Conservation (phyloP, 2,329 filamentous ascomycete species). For the Penicillium sp. region DNA sequence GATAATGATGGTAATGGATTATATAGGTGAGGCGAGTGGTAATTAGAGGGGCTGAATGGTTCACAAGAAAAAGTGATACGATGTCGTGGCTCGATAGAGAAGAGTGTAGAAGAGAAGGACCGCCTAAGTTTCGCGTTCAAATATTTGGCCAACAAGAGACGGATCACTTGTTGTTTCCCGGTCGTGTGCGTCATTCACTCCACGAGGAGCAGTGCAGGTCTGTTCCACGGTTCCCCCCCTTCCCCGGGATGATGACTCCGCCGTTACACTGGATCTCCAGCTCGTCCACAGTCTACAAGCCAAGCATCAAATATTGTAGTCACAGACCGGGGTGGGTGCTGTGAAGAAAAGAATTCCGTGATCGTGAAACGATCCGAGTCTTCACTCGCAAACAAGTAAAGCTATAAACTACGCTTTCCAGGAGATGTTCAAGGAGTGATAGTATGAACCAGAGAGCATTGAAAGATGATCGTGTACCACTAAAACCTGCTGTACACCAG, state of each 20-base stretch:
- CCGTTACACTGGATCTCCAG: too few relatives aligned
- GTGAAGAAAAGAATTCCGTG: background rate
- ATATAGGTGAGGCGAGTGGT: too few relatives aligned
- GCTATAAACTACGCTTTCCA: too few relatives aligned
- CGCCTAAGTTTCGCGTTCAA: background rate
- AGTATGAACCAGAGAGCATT: too few relatives aligned
- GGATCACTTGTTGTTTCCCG: background rate
- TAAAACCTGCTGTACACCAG: too few relatives aligned
- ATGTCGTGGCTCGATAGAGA: too few relatives aligned
- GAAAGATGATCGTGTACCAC: too few relatives aligned
- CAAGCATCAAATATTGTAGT: background rate
- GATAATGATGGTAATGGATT: background rate
- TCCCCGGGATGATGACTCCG: background rate
- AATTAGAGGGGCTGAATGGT: background rate
- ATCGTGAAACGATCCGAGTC: background rate
- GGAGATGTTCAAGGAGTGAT: too few relatives aligned
- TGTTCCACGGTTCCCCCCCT: conserved; percentile 9
- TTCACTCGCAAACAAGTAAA: background rate
- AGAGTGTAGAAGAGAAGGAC: background rate
- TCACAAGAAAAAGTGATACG: background rate
- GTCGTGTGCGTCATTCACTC: conserved; percentile 20
- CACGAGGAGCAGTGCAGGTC: background rate
- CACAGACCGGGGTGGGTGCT: background rate
- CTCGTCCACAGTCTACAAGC: too few relatives aligned
- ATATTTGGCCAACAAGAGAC: background rate